Conservation (phyloP, 805 yeast genomes). For the Komagataella kurtzmanii region DNA sequence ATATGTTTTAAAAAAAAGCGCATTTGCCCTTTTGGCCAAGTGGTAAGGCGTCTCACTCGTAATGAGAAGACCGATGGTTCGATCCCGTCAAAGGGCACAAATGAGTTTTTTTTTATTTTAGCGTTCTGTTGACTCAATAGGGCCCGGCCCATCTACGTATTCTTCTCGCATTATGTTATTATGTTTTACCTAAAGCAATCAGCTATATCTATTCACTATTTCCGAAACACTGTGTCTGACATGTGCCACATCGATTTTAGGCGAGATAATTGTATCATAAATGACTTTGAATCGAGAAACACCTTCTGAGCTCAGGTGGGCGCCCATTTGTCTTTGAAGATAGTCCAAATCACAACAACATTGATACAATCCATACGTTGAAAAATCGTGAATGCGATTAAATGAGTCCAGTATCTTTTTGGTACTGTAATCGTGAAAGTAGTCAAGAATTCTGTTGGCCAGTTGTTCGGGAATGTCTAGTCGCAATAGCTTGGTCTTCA, state of each 20-base stretch:
- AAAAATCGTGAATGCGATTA: not conserved
- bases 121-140: not conserved
- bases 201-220: not conserved
- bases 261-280: not conserved
- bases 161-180: not conserved
- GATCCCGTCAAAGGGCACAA: slow-evolving; percentile 26
- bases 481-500: slow-evolving; percentile 7
- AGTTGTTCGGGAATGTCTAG: not conserved
- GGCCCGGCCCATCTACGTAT: not conserved
- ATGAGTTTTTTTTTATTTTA: not conserved
- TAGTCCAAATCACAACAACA: not conserved
- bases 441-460: not conserved
- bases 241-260: not conserved
- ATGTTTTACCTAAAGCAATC: not conserved
- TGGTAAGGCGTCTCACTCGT: slow-evolving; percentile 34
- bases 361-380: slow-evolving; percentile 1
- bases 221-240: not conserved
- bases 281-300: not conserved
- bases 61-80: slow-evolving; percentile 31
- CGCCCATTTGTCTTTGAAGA: not conserved
- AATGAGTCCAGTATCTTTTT: slow-evolving; percentile 1
- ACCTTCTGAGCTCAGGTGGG: not conserved
- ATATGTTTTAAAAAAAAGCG: not conserved
- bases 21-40: slow-evolving; percentile 27
- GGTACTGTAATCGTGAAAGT: not conserved